Evolutionary conservation across 306 rosid species (phyloP), one percentile per base, ranked within the genome.

Genomic region (Cicer yamashitae): DNA sequence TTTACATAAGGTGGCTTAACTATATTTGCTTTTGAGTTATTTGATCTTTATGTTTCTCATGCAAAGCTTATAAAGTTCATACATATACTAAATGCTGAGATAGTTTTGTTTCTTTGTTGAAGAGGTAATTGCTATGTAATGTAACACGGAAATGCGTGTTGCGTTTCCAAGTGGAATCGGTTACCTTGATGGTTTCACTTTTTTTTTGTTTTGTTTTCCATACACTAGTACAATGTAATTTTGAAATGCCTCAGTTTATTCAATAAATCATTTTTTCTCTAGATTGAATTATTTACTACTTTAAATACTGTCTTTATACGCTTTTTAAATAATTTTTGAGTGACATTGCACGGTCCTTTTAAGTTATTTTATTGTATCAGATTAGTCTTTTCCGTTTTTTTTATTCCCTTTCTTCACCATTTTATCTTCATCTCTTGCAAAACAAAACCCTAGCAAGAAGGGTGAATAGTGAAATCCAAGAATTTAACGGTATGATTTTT

Each of bases 11-110:
- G 39, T 62, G 73, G 52, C 51, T 47, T 63, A 10, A 57, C 10
- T 22, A 20, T 57, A 10, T 57, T 57, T 57, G 40, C 38, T 57
- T 54, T 1, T 30, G 67, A 60, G 67, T 60, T 30, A 30, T 60
- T 60, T 60, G 43, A 13, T 6, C 67, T 60, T 60, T 60, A 60
- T 6, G 20, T 60, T 60, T 60, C 67, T 60, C 44, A 60, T 34
- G 67, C 45, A 60, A 60, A 60, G 37, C 37, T 30, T 60, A 2
- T 60, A 44, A 13, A 3, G 64, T 58, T 25, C 41, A 58, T 58
- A 11, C 41, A 60, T 60, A 7, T 44, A 12, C 20, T 37, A 30
- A 4, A 30, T 12, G 20, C 11, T 37, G 67, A 34, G 20, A 13
- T 37, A 60, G 20, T 60, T 60, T 60, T 60, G 44, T 60, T 34